These are phyloP conservation scores for Termitomyces bulborhizus DNA, from an alignment of 768 basidiomycete genomes.

Conservation along the genomic window DNA sequence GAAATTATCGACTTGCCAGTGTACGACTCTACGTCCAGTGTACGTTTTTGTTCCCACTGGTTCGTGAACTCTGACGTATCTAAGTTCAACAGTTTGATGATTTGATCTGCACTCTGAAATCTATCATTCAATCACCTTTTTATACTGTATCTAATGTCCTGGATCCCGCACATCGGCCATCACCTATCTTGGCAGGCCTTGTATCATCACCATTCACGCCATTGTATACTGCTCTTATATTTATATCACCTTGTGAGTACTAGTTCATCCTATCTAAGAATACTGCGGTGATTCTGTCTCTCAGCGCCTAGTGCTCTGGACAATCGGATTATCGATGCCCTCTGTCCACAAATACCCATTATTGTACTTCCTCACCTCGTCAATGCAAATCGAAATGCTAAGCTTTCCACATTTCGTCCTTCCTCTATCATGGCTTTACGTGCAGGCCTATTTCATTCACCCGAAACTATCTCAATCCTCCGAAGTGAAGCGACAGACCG, in stretches of 20 bases:
- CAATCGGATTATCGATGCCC: constrained; percentile 38
- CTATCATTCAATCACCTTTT: constrained; percentile 53
- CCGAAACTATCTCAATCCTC: constrained; percentile 50
- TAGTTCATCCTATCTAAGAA: neutral
- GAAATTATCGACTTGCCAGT: constrained; percentile 49
- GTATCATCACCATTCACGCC: constrained; percentile 54
- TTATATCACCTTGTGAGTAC: constrained; percentile 44
- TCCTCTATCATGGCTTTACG: constrained; percentile 45
- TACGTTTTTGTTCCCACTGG: constrained; percentile 18
- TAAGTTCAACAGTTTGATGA: constrained; percentile 23
- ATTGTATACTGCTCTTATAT: constrained; percentile 54
- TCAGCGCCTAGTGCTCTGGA: constrained; percentile 33
- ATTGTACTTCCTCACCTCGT: constrained; percentile 43
- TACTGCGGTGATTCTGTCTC: constrained; percentile 4
- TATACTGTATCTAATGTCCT: constrained; percentile 45
- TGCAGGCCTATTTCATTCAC: constrained; percentile 55
- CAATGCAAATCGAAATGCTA: constrained; percentile 24
- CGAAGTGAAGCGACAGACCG: constrained; percentile 63
- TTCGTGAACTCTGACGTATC: constrained; percentile 4
- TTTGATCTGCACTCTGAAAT: constrained; percentile 25
- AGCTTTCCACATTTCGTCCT: constrained; percentile 54
- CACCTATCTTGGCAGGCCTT: constrained; percentile 41
- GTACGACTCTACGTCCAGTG: constrained; percentile 38
- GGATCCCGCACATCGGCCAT: constrained; percentile 47
- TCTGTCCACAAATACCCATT: constrained; percentile 51